These are phyloP conservation scores for Calamus simplicifolius DNA, from an alignment of 176 grass and related monocot species.

Conservation along the genomic window DNA sequence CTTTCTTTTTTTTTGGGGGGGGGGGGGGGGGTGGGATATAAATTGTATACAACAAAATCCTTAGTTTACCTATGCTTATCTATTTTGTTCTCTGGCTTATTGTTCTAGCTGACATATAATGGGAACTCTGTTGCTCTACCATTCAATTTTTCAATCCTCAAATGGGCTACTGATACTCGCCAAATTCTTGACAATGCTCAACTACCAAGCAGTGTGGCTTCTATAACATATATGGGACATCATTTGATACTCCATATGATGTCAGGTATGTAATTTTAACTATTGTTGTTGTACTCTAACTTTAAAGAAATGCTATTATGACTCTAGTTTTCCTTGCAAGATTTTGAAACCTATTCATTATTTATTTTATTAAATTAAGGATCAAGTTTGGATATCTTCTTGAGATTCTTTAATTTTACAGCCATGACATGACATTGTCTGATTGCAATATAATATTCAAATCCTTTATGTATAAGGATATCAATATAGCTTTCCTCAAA, in stretches of 20 bases:
- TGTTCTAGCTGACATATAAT: constrained; percentile 66
- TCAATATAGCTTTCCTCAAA: too few relatives aligned
- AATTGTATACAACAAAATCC: neutral
- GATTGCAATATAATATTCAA: too few relatives aligned
- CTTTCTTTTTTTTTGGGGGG: too few relatives aligned
- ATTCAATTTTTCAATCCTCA: constrained; percentile 70
- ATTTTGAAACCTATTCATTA: too few relatives aligned
- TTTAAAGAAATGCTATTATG: too few relatives aligned
- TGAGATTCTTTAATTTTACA: too few relatives aligned
- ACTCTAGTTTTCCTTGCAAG: too few relatives aligned
- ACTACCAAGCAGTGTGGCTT: constrained; percentile 64
- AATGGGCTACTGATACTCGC: constrained; percentile 68
- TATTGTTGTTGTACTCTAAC: neutral
- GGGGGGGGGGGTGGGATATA: too few relatives aligned
- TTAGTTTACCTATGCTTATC: constrained; percentile 3
- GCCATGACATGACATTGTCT: too few relatives aligned
- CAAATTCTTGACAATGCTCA: constrained; percentile 63
- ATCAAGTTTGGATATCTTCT: too few relatives aligned
- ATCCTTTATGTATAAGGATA: too few relatives aligned
- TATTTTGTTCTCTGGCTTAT: constrained; percentile 3
- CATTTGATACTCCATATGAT: constrained; percentile 68
- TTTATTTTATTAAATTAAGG: too few relatives aligned
- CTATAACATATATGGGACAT: constrained; percentile 68
- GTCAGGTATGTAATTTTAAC: constrained; percentile 55
- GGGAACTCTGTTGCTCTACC: constrained; percentile 69